A percentile compares a stretch with the other conserved stretches of the same genome.
Conservation (phyloP, 2,329 filamentous ascomycete genomes). For the Paecilomyces fulvus region DNA sequence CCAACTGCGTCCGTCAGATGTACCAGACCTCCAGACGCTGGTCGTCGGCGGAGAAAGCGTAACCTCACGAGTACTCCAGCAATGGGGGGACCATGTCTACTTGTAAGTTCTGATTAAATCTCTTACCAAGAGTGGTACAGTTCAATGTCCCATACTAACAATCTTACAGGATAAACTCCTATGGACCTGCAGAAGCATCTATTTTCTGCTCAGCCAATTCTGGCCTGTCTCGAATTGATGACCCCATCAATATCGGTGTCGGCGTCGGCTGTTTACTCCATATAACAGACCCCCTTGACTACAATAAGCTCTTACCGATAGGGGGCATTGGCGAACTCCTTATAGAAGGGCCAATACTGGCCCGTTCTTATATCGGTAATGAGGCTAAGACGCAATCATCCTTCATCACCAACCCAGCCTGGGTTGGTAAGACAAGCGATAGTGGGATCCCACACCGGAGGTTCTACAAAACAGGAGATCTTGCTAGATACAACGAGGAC, state of each 20-base stretch:
- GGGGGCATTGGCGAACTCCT: background rate
- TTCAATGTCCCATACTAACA: no score
- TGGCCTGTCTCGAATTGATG: background rate
- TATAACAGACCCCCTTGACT: background rate
- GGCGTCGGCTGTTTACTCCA: background rate
- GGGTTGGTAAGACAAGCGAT: background rate
- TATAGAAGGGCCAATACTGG: background rate
- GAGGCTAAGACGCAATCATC: background rate
- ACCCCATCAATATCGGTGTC: background rate
- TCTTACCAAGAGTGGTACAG: no score
- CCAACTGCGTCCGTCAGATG: conserved; percentile 24
- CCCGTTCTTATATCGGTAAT: background rate
- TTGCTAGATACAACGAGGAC: background rate
- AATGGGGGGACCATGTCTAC: background rate
- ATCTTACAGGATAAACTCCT: background rate
- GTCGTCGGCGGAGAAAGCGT: background rate
- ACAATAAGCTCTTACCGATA: background rate
- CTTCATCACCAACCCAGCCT: background rate
- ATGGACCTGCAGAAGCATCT: background rate
- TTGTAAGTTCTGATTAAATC: background rate
- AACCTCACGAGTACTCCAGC: background rate
- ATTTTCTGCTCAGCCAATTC: background rate
- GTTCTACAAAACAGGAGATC: background rate
- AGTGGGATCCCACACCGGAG: background rate
- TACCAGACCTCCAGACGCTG: conserved; percentile 23